Percentiles rank a stretch among this genome's conserved stretches.
These are phyloP conservation scores for Elongisporangium undulatum DNA, from an alignment of 352 stramenopile species.

Conservation along the genomic window DNA sequence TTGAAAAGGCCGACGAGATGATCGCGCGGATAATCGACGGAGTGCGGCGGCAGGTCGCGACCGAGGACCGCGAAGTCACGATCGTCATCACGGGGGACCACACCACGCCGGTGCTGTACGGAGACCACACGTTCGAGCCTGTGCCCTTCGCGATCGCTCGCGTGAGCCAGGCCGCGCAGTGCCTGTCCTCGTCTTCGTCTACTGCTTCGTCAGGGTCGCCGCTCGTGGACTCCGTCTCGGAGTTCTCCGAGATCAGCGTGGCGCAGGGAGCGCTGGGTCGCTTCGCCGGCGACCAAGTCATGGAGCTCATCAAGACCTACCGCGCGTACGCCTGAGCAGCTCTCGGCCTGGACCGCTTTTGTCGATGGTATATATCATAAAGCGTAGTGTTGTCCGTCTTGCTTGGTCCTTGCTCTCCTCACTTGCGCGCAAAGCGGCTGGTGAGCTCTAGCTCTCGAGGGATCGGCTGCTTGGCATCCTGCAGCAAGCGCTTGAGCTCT, in stretches of 20 bases:
- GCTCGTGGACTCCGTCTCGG: conserved; percentile 47
- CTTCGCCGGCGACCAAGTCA: conserved; percentile 83
- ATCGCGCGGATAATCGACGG: conserved; percentile 50
- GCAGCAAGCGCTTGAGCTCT: conserved; percentile 44
- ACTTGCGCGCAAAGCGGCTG: conserved; percentile 19
- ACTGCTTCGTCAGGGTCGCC: background rate
- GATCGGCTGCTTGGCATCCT: conserved; percentile 36
- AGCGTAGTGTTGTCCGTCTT: background rate
- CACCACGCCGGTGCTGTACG: conserved; percentile 83
- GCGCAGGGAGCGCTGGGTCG: conserved; percentile 64
- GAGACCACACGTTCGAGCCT: conserved; percentile 85
- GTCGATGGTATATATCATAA: background rate
- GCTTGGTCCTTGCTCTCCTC: conserved; percentile 1
- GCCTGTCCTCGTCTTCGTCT: conserved; percentile 9
- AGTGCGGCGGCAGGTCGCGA: conserved; percentile 28
- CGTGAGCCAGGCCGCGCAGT: conserved; percentile 26
- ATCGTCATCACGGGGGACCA: conserved; percentile 87
- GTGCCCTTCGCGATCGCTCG: conserved; percentile 78
- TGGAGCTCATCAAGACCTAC: conserved; percentile 77
- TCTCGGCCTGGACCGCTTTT: background rate
- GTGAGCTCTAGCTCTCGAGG: conserved; percentile 41
- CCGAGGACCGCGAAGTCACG: conserved; percentile 46
- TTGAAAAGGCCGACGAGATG: conserved; percentile 83
- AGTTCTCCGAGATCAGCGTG: conserved; percentile 70
- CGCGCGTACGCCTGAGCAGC: conserved; percentile 20